phyloP scores from a whole-genome alignment of 1,284 basidiomycete species.

The Taiwanofungus camphoratus region DNA sequence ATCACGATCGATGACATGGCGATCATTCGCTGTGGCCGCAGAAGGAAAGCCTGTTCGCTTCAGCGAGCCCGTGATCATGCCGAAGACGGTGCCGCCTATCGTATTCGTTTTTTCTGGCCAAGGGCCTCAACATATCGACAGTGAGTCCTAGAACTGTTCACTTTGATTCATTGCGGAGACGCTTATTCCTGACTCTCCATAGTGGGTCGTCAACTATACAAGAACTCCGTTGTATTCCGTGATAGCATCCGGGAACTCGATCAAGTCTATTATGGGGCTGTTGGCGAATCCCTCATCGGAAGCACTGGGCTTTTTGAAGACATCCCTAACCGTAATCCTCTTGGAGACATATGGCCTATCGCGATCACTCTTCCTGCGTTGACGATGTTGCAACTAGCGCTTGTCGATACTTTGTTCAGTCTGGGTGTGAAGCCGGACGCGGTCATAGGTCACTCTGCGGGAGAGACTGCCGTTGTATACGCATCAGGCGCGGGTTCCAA shows the following conservation, averaged over 20 bases:
- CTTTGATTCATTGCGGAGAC: constrained; percentile 14
- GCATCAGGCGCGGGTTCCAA: constrained; percentile 36
- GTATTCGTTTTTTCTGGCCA: constrained; percentile 21
- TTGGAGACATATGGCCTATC: constrained; percentile 31
- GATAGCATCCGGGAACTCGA: constrained; percentile 32
- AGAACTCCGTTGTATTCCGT: constrained; percentile 30
- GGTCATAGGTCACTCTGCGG: constrained; percentile 37
- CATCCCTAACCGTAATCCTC: neutral
- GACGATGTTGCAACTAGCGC: constrained; percentile 38
- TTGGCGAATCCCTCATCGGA: constrained; percentile 30
- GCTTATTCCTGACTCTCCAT: neutral
- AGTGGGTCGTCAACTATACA: constrained; percentile 39
- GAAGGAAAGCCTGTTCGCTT: constrained; percentile 23
- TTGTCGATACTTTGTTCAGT: constrained; percentile 33
- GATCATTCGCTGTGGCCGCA: constrained; percentile 19
- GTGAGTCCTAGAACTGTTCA: constrained; percentile 33
- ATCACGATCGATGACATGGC: constrained; percentile 31
- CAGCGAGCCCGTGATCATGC: constrained; percentile 21
- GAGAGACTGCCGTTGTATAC: constrained; percentile 39
- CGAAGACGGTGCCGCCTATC: constrained; percentile 24
- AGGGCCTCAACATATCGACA: constrained; percentile 7
- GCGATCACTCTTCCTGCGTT: constrained; percentile 32
- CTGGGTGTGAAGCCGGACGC: constrained; percentile 32
- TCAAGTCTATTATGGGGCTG: constrained; percentile 22
- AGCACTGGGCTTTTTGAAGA: constrained; percentile 28